These are phyloP conservation scores for Neofusicoccum umdonicola DNA, from an alignment of 2,329 filamentous ascomycete genomes.

Conservation along the genomic window DNA sequence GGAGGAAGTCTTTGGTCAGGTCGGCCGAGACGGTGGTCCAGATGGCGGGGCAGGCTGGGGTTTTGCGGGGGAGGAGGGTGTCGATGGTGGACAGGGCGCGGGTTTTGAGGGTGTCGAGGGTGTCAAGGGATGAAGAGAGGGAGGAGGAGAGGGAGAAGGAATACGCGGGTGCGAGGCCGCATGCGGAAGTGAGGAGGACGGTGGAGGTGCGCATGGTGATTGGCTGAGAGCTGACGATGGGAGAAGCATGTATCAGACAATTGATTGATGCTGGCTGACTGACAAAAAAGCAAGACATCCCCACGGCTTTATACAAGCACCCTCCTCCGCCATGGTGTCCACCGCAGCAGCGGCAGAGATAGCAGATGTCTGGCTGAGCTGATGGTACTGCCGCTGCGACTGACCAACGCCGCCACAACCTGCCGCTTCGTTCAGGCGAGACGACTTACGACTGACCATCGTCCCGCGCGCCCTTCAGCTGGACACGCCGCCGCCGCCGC, in stretches of 20 bases:
- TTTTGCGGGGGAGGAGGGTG: not conserved
- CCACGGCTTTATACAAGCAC: not conserved
- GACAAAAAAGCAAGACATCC: not conserved
- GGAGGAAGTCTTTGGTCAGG: slow-evolving; percentile 23
- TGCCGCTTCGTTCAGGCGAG: not conserved
- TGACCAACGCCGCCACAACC: not conserved
- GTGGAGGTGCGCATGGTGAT: not conserved
- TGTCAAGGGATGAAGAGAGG: not conserved
- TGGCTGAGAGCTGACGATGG: not conserved
- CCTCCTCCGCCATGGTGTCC: not conserved
- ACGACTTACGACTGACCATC: no score
- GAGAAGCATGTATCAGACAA: no score
- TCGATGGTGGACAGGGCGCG: not conserved
- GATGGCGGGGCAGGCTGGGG: slow-evolving; percentile 24
- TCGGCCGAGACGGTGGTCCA: slow-evolving; percentile 26
- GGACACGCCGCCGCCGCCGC: no score
- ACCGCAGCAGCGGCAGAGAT: not conserved
- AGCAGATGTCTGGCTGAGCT: not conserved
- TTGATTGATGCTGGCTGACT: not conserved
- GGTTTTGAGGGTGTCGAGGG: not conserved
- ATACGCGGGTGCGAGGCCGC: not conserved
- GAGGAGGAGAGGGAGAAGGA: not conserved
- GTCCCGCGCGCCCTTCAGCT: no score
- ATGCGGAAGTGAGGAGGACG: not conserved
- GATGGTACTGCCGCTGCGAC: not conserved